Evolutionary conservation across 2,329 filamentous ascomycete species (phyloP).

Genomic region (Claviceps maximensis): DNA sequence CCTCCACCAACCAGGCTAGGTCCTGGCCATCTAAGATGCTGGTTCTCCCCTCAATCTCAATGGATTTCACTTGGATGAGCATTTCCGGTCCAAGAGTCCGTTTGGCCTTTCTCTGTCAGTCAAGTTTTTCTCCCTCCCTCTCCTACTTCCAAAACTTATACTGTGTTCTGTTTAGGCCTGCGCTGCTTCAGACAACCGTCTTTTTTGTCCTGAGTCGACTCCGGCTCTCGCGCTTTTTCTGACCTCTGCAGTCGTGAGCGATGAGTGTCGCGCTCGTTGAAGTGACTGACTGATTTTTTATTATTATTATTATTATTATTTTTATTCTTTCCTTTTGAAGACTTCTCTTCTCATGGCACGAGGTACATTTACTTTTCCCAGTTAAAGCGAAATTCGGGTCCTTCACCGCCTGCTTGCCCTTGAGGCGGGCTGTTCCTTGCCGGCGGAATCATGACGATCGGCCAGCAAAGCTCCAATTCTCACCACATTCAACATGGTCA

Average conservation of each 20-base stretch:
- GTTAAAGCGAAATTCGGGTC: neutral
- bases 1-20: slow-evolving; percentile 1
- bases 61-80: neutral
- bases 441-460: slow-evolving; percentile 16
- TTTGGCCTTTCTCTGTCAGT: neutral
- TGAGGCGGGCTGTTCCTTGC: neutral
- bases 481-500: slow-evolving; percentile 19
- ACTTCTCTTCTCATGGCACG: neutral
- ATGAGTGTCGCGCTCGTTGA: neutral
- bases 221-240: neutral
- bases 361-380: neutral
- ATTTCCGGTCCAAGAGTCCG: neutral
- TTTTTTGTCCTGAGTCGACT: neutral
- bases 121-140: neutral
- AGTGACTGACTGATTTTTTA: neutral
- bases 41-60: slow-evolving; percentile 1
- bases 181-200: neutral
- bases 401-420: neutral
- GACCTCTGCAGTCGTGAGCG: neutral
- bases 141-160: neutral
- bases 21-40: slow-evolving; percentile 1
- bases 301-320: neutral
- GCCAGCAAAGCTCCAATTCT: slow-evolving; percentile 15
- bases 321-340: neutral
- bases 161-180: neutral